Conservation (phyloP, 2,329 filamentous ascomycete species). For the Verticillium dahliae region DNA sequence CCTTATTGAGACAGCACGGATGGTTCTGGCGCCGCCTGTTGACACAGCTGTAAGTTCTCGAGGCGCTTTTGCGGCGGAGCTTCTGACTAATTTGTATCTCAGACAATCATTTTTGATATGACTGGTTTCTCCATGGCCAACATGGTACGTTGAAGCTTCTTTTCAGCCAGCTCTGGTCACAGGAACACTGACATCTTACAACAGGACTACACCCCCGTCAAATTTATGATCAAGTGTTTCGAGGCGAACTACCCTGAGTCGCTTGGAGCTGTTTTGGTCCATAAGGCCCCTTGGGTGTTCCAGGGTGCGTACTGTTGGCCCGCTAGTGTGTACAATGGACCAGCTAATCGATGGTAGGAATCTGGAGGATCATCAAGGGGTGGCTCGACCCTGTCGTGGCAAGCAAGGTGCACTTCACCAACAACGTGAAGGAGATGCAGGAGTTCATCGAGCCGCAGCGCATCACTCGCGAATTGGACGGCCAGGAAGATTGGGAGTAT, state of each 20-base stretch:
- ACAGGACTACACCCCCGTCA: slow-evolving; percentile 87
- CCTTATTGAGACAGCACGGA: slow-evolving; percentile 86
- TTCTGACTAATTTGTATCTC: slow-evolving; percentile 2
- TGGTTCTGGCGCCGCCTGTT: slow-evolving; percentile 71
- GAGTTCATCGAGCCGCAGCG: slow-evolving; percentile 64
- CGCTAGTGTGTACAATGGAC: neutral
- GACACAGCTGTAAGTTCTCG: slow-evolving; percentile 78
- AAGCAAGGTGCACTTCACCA: slow-evolving; percentile 88
- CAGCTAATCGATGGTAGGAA: slow-evolving; percentile 42
- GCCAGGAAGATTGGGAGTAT: slow-evolving; percentile 80
- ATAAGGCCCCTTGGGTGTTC: slow-evolving; percentile 96
- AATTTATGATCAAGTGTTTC: slow-evolving; percentile 99
- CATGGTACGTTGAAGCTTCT: slow-evolving; percentile 54
- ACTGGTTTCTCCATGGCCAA: slow-evolving; percentile 88
- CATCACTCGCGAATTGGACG: slow-evolving; percentile 79
- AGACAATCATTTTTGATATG: slow-evolving; percentile 96
- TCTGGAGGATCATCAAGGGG: slow-evolving; percentile 91
- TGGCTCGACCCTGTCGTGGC: slow-evolving; percentile 98
- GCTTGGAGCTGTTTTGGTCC: slow-evolving; percentile 81
- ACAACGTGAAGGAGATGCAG: slow-evolving; percentile 70
- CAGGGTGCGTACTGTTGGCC: slow-evolving; percentile 54
- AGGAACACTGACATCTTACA: neutral
- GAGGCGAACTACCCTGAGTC: slow-evolving; percentile 98
- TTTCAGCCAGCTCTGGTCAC: neutral
- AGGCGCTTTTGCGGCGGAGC: neutral